Conservation (phyloP, 78 protist species). For the Paratrimastix pyriformis region DNA sequence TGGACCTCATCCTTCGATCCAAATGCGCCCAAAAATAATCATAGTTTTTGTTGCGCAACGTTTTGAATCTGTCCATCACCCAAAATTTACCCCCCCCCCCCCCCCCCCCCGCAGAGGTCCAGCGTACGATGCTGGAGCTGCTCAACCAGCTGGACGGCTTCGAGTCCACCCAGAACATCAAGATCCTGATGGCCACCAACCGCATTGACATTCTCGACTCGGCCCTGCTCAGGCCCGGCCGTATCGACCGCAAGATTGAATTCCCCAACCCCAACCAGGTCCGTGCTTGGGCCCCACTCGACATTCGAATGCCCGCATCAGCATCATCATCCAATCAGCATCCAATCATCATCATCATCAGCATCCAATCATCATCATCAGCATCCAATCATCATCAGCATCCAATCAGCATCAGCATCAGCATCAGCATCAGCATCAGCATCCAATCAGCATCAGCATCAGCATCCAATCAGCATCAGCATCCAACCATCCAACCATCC, state of each 20-base stretch:
- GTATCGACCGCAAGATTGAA: slow-evolving; percentile 98
- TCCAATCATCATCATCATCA: too few species aligned
- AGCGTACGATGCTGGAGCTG: slow-evolving; percentile 99
- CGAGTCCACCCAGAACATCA: slow-evolving; percentile 91
- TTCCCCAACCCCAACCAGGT: slow-evolving; percentile 75
- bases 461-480: too few species aligned
- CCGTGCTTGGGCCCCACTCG: not conserved
- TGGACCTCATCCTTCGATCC: too few species aligned
- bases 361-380: too few species aligned
- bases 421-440: too few species aligned
- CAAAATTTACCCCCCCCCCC: not conserved
- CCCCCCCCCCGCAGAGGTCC: slow-evolving; percentile 50
- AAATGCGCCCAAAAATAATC: too few species aligned
- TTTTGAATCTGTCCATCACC: not conserved
- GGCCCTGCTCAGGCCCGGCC: slow-evolving; percentile 96
- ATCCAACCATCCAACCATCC: too few species aligned
- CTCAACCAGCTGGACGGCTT: slow-evolving; percentile 99
- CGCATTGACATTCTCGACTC: slow-evolving; percentile 98
- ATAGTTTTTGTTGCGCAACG: too few species aligned
- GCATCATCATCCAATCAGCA: too few species aligned
- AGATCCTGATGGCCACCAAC: slow-evolving; percentile 99
- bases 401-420: too few species aligned
- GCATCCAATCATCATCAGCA: too few species aligned
- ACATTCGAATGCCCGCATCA: not conserved
- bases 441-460: too few species aligned